Conservation (phyloP, 2,329 filamentous ascomycete genomes). For the Xenosphaeropsis pyriputrescens region DNA sequence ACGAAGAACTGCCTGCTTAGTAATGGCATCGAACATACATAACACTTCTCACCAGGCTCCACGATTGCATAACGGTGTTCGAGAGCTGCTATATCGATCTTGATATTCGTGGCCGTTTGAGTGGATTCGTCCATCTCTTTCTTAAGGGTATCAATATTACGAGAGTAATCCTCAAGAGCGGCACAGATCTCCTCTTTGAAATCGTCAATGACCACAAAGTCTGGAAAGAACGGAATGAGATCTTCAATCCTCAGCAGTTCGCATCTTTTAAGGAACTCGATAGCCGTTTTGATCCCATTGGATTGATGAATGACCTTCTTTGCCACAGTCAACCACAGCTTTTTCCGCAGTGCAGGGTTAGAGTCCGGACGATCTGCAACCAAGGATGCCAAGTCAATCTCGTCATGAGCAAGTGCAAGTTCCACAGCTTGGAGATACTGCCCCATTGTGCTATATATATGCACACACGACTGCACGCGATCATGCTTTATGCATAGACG, state of each 20-base stretch:
- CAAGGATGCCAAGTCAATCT: slow-evolving; percentile 77
- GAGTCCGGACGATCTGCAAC: slow-evolving; percentile 78
- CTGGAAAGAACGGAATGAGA: slow-evolving; percentile 93
- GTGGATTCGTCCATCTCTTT: slow-evolving; percentile 94
- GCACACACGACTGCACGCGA: slow-evolving; percentile 84
- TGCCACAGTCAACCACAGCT: slow-evolving; percentile 88
- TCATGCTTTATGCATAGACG: slow-evolving; percentile 90
- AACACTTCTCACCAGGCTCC: slow-evolving; percentile 89
- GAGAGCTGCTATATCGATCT: slow-evolving; percentile 71
- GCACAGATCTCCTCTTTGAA: slow-evolving; percentile 97
- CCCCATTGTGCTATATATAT: slow-evolving; percentile 94
- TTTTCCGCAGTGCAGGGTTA: slow-evolving; percentile 71
- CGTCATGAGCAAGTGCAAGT: slow-evolving; percentile 75
- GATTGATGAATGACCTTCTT: slow-evolving; percentile 83
- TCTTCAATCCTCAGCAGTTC: slow-evolving; percentile 92
- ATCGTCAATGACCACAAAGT: slow-evolving; percentile 97
- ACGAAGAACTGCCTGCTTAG: slow-evolving; percentile 92
- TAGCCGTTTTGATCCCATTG: slow-evolving; percentile 80
- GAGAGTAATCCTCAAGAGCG: slow-evolving; percentile 84
- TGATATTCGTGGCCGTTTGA: slow-evolving; percentile 79
- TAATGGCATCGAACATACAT: slow-evolving; percentile 72
- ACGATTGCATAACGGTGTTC: slow-evolving; percentile 91
- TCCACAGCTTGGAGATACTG: slow-evolving; percentile 91
- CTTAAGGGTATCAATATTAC: slow-evolving; percentile 76
- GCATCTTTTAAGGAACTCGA: slow-evolving; percentile 84